These are phyloP conservation scores for Sarocladium oryzae DNA, from an alignment of 2,329 filamentous ascomycete genomes.

Conservation along the genomic window DNA sequence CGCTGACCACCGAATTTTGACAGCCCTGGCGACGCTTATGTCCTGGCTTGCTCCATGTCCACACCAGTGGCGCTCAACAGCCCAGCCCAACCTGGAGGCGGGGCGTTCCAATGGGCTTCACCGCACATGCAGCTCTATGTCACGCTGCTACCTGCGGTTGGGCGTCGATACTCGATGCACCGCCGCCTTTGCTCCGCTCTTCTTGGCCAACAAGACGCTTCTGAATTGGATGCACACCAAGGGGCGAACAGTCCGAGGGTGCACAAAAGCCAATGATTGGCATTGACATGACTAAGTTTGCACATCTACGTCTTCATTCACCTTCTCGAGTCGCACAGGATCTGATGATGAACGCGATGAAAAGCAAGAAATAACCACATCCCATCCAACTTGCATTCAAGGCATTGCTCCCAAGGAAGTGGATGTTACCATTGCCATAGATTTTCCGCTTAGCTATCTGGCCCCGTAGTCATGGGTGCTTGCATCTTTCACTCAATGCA, in stretches of 20 bases:
- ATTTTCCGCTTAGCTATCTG: background rate
- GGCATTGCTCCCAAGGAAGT: background rate
- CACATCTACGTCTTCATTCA: background rate
- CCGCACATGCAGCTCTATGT: background rate
- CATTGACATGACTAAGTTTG: background rate
- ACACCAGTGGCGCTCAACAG: background rate
- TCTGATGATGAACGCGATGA: background rate
- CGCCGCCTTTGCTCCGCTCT: background rate
- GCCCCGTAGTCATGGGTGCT: background rate
- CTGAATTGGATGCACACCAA: background rate
- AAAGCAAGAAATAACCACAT: background rate
- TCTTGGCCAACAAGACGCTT: background rate
- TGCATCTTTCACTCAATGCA: background rate
- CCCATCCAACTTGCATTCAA: background rate
- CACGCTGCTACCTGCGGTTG: background rate
- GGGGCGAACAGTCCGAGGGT: too few relatives aligned
- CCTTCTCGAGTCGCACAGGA: background rate
- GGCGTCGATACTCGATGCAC: background rate
- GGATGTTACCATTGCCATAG: background rate
- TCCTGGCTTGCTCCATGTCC: background rate
- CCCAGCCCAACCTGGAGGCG: background rate
- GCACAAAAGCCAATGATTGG: too few relatives aligned
- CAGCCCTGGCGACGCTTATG: constrained; percentile 1
- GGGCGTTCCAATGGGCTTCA: constrained; percentile 2
- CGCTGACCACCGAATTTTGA: background rate